A percentile compares a stretch with the other conserved stretches of the same genome.
Conservation (phyloP, 176 grass and related monocot genomes). For the Pharus latifolius region DNA sequence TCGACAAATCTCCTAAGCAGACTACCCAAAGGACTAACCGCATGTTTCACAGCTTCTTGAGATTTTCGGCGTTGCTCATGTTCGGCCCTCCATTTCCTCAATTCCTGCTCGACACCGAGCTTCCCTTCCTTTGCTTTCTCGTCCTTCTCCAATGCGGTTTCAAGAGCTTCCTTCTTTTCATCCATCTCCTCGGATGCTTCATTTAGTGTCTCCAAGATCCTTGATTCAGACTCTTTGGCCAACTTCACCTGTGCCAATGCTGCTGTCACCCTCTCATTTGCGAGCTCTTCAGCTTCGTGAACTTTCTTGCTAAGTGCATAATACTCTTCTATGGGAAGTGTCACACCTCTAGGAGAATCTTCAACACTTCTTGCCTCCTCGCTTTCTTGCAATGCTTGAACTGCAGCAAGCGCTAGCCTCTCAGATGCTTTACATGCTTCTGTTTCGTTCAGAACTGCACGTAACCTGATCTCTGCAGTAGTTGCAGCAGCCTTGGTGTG, state of each 20-base stretch:
- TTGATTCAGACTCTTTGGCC: conserved; percentile 48
- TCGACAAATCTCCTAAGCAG: conserved; percentile 27
- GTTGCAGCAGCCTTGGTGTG: conserved; percentile 47
- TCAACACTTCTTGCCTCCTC: conserved; percentile 27
- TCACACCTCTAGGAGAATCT: conserved; percentile 40
- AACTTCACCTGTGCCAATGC: conserved; percentile 52
- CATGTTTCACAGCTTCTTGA: conserved; percentile 36
- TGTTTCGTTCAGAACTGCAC: conserved; percentile 66
- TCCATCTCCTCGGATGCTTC: conserved; percentile 53
- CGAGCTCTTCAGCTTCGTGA: conserved; percentile 79
- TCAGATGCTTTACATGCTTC: conserved; percentile 63
- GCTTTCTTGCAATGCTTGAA: conserved; percentile 65
- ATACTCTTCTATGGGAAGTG: conserved; percentile 72
- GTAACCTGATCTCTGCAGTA: conserved; percentile 47
- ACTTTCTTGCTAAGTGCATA: conserved; percentile 69
- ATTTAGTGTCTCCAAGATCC: conserved; percentile 39
- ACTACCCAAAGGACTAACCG: conserved; percentile 50
- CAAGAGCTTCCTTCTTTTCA: conserved; percentile 51
- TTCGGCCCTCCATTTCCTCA: conserved; percentile 97
- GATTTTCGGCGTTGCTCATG: conserved; percentile 59
- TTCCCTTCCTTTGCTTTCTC: conserved; percentile 74
- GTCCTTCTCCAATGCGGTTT: conserved; percentile 39
- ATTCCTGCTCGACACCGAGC: conserved; percentile 58
- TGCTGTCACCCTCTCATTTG: conserved; percentile 52
- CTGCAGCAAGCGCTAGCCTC: conserved; percentile 46